phyloP scores from a whole-genome alignment of 2,329 filamentous ascomycete species.

The Aspergillus sp. region DNA sequence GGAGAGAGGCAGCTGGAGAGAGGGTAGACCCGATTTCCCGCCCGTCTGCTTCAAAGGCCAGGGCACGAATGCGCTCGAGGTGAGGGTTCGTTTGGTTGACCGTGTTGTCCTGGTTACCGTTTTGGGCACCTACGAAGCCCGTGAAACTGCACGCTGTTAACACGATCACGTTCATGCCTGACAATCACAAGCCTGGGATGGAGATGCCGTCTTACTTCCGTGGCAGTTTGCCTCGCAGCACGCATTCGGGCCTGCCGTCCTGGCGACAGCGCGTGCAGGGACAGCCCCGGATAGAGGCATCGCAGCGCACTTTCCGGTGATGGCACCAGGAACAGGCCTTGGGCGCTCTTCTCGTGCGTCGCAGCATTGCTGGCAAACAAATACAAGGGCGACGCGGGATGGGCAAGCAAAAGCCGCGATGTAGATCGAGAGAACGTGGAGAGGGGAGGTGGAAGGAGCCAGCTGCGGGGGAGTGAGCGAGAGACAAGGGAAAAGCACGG shows the following conservation, averaged over 20 bases:
- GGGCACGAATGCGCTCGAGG: conserved; percentile 9
- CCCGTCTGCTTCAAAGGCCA: conserved; percentile 3
- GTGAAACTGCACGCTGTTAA: conserved; percentile 5
- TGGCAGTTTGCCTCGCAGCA: conserved; percentile 36
- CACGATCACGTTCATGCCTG: not conserved
- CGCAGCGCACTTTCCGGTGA: conserved; percentile 33
- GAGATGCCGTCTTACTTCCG: conserved; percentile 12
- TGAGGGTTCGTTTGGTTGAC: conserved; percentile 8
- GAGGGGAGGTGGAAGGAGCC: not conserved
- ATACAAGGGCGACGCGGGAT: not conserved
- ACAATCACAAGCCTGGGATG: not conserved
- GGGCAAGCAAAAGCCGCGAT: not conserved
- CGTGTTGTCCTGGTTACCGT: not conserved
- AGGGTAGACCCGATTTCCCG: not conserved
- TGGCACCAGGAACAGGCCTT: conserved; percentile 36
- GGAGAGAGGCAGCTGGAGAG: not conserved
- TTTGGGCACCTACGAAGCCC: conserved; percentile 5
- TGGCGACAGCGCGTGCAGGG: conserved; percentile 57
- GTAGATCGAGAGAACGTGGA: not conserved
- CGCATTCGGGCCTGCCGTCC: conserved; percentile 45
- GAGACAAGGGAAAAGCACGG: not conserved
- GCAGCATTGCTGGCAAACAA: conserved; percentile 18
- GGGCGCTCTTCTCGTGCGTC: conserved; percentile 30
- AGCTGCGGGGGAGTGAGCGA: not conserved
- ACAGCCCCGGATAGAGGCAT: conserved; percentile 30